Percentiles rank a stretch among this genome's conserved stretches.
phyloP scores from a whole-genome alignment of 768 basidiomycete species.

The Phylloporus sp. region DNA sequence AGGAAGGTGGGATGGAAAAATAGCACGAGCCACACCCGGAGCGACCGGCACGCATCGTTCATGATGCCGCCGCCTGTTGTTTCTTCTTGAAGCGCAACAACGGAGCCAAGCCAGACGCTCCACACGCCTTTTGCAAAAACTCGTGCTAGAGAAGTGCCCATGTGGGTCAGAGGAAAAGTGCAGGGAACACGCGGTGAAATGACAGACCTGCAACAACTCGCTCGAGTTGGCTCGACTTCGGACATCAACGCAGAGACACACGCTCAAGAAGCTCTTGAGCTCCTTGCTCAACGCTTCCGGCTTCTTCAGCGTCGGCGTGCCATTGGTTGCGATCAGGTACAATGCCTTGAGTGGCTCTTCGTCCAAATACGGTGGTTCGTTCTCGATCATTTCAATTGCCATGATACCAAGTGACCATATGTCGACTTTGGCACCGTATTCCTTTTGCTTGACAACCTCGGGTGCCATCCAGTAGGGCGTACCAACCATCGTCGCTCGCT shows the following conservation, averaged over 20 bases:
- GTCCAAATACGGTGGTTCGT: slow-evolving; percentile 93
- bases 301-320: slow-evolving; percentile 96
- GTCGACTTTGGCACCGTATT: slow-evolving; percentile 95
- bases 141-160: slow-evolving; percentile 69
- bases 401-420: slow-evolving; percentile 98
- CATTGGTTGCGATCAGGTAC: slow-evolving; percentile 96
- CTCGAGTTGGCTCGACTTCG: slow-evolving; percentile 86
- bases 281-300: slow-evolving; percentile 90
- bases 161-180: not conserved
- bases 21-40: not conserved
- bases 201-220: slow-evolving; percentile 76
- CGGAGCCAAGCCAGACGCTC: slow-evolving; percentile 76
- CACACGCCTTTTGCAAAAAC: slow-evolving; percentile 88
- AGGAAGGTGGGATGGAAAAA: not conserved
- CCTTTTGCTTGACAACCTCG: slow-evolving; percentile 97
- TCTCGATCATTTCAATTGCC: slow-evolving; percentile 99
- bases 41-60: not conserved
- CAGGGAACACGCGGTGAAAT: not conserved
- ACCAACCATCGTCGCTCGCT: slow-evolving; percentile 97
- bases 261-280: slow-evolving; percentile 93
- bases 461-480: slow-evolving; percentile 99
- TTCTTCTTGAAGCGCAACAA: slow-evolving; percentile 78
- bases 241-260: slow-evolving; percentile 98
- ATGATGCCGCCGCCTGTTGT: slow-evolving; percentile 42
- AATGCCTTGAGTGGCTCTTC: slow-evolving; percentile 94